Conservation (phyloP, 345 rosid species). For the Litchi chinensis region DNA sequence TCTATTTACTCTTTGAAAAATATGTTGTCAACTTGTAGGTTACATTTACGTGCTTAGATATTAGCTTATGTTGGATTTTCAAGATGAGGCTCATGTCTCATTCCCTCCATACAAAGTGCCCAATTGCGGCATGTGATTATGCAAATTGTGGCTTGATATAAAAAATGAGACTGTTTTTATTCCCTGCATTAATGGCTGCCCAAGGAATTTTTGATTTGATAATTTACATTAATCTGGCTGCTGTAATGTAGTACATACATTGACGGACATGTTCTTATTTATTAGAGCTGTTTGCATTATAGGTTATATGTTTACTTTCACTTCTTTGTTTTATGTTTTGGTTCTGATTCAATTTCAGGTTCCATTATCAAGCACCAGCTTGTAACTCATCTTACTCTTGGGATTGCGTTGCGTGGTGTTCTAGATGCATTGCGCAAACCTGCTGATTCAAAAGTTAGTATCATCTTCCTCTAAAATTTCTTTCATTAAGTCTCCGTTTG, state of each 20-base stretch:
- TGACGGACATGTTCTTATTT: too few relatives aligned
- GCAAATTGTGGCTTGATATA: not conserved
- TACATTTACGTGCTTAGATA: not conserved
- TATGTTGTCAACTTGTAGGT: conserved; percentile 1
- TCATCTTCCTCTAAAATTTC: conserved; percentile 2
- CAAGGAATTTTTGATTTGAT: not conserved
- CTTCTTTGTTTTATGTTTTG: conserved; percentile 8
- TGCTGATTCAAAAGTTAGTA: conserved; percentile 92
- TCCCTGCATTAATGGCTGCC: conserved; percentile 1
- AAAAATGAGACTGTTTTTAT: not conserved
- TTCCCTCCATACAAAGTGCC: not conserved
- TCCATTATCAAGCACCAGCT: conserved; percentile 97
- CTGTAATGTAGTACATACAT: not conserved
- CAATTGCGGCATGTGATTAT: not conserved
- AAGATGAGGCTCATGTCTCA: not conserved
- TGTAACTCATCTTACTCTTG: conserved; percentile 85
- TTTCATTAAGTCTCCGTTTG: conserved; percentile 10
- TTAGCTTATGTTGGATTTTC: not conserved
- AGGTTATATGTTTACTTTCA: not conserved
- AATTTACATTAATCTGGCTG: not conserved
- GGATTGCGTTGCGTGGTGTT: conserved; percentile 93
- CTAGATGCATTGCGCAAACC: conserved; percentile 95
- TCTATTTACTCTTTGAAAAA: not conserved
- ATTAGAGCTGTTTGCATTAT: not conserved
- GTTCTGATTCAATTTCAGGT: conserved; percentile 51